Conservation (phyloP, 2,329 filamentous ascomycete genomes). For the Xylaria sp. region DNA sequence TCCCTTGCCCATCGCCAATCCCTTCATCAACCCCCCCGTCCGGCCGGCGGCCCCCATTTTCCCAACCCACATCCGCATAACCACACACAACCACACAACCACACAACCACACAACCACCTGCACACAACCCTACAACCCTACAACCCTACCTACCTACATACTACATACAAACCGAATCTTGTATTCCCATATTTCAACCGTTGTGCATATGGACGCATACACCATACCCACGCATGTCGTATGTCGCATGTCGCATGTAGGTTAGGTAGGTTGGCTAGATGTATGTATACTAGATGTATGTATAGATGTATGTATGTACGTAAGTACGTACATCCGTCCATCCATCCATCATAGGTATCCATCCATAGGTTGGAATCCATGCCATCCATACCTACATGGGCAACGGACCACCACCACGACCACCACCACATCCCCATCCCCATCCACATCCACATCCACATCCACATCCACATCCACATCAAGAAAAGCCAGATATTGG, state of each 20-base stretch:
- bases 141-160: constrained; percentile 10
- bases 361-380: too few species aligned
- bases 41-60: neutral
- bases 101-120: neutral
- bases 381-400: too few species aligned
- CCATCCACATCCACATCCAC: too few species aligned
- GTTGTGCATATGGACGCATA: constrained; percentile 2
- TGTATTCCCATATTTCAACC: constrained; percentile 10
- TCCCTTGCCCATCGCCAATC: neutral
- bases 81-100: neutral
- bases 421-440: too few species aligned
- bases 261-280: too few species aligned
- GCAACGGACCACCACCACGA: too few species aligned
- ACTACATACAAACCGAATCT: neutral
- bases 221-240: neutral
- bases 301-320: constrained; percentile 9
- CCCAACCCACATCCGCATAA: neutral
- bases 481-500: neutral
- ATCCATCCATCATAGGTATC: too few species aligned
- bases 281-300: too few species aligned
- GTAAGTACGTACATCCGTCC: constrained; percentile 8
- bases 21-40: too few species aligned
- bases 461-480: neutral
- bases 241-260: neutral
- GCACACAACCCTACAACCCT: neutral